Conservation (phyloP, 225 moss, liverwort and hornwort genomes). For the Antitrichia curtipendula region DNA sequence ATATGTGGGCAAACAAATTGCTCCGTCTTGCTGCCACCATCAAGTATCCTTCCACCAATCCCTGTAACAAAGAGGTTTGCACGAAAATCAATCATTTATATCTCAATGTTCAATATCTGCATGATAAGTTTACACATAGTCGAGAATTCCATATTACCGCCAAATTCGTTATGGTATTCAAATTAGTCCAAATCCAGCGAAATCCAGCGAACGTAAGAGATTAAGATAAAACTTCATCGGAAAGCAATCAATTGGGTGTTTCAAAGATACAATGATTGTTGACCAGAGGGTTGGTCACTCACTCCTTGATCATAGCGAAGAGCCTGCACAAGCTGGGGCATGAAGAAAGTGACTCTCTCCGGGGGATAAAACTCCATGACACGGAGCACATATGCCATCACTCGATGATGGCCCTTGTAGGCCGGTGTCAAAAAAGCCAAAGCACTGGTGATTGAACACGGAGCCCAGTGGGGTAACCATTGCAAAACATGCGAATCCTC, state of each 20-base stretch:
- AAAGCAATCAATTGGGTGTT: background rate
- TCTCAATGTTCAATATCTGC: background rate
- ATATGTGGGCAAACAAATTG: slow-evolving; percentile 82
- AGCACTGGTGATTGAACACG: slow-evolving; percentile 68
- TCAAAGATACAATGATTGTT: background rate
- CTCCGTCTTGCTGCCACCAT: slow-evolving; percentile 81
- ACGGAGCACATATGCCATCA: slow-evolving; percentile 82
- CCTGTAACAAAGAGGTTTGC: slow-evolving; percentile 9
- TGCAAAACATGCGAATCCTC: slow-evolving; percentile 50
- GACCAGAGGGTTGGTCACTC: background rate
- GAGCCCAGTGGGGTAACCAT: slow-evolving; percentile 69
- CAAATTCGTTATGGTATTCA: background rate
- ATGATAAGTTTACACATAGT: background rate
- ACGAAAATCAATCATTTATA: background rate
- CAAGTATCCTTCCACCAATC: slow-evolving; percentile 79
- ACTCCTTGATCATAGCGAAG: slow-evolving; percentile 77
- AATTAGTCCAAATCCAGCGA: background rate
- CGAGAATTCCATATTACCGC: background rate
- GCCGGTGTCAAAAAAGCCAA: slow-evolving; percentile 68
- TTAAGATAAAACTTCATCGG: background rate
- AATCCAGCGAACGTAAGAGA: background rate
- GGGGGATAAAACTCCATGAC: slow-evolving; percentile 82
- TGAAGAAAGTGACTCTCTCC: slow-evolving; percentile 82
- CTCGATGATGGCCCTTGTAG: slow-evolving; percentile 74
- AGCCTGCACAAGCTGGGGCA: slow-evolving; percentile 86